Conservation (phyloP, 2,329 filamentous ascomycete species). For the Phialophora macrospora region DNA sequence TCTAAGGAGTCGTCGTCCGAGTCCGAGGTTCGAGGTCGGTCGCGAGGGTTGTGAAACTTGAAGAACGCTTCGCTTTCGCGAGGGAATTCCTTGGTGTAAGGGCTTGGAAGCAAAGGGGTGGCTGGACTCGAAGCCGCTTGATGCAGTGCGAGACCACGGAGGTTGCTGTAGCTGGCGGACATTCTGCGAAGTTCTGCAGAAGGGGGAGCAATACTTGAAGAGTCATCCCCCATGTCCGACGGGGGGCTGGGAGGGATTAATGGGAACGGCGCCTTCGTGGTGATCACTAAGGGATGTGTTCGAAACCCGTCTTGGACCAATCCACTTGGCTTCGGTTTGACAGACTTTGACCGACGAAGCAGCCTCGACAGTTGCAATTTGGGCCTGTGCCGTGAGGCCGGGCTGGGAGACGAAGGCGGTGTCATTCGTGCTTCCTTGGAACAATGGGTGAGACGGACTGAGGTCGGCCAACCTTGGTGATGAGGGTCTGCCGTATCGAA, state of each 20-base stretch:
- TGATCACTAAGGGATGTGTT: slow-evolving; percentile 12
- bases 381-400: slow-evolving; percentile 1
- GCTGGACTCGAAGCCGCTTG: slow-evolving; percentile 11
- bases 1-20: slow-evolving; percentile 28
- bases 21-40: neutral
- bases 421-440: slow-evolving; percentile 25
- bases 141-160: slow-evolving; percentile 26
- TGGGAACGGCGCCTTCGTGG: slow-evolving; percentile 22
- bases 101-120: slow-evolving; percentile 31
- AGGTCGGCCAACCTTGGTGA: slow-evolving; percentile 11
- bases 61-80: slow-evolving; percentile 13
- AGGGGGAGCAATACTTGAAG: neutral
- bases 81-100: slow-evolving; percentile 16
- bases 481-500: neutral
- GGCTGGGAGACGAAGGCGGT: slow-evolving; percentile 22
- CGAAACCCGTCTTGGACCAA: slow-evolving; percentile 10
- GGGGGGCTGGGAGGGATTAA: slow-evolving; percentile 20
- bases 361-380: slow-evolving; percentile 30
- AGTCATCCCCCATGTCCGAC: slow-evolving; percentile 8
- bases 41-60: slow-evolving; percentile 18
- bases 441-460: slow-evolving; percentile 18
- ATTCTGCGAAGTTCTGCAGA: slow-evolving; percentile 29
- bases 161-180: slow-evolving; percentile 27
- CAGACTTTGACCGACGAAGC: slow-evolving; percentile 24
- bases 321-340: slow-evolving; percentile 15